A percentile compares a stretch with the other conserved stretches of the same genome.
Evolutionary conservation across 495 filamentous ascomycete genomes (phyloP).

Genomic region (Aspergillus asperescens): DNA sequence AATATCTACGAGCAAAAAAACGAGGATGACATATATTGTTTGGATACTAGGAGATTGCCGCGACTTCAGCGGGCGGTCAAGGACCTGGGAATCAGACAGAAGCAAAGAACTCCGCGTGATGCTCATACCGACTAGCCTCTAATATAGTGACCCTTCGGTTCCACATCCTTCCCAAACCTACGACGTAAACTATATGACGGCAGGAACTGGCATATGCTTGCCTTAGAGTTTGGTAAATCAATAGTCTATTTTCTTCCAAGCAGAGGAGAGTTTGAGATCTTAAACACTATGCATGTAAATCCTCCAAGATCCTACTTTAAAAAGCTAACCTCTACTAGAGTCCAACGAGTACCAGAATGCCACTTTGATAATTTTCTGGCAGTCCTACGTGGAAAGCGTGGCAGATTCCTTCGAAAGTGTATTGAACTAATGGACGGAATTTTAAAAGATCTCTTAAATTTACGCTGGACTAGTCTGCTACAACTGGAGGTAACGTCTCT

Average conservation of each 20-base stretch:
- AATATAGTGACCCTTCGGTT: neutral
- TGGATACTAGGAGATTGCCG: no score
- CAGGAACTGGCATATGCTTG: conserved; percentile 4
- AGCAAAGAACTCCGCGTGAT: no score
- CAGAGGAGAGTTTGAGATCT: conserved; percentile 1
- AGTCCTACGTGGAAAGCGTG: neutral
- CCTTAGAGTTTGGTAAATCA: conserved; percentile 2
- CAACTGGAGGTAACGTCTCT: neutral
- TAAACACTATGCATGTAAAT: neutral
- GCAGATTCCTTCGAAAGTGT: neutral
- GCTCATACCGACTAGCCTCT: no score
- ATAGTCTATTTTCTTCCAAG: conserved; percentile 5
- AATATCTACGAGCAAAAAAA: no score
- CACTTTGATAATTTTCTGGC: conserved; percentile 1
- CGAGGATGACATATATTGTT: no score
- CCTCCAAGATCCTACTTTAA: neutral
- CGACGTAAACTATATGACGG: neutral
- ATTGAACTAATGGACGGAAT: neutral
- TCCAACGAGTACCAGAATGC: neutral
- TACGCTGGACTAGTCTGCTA: conserved; percentile 12
- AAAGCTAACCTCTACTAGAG: neutral
- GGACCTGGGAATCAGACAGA: no score
- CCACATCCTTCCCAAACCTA: neutral
- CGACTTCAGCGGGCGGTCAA: no score
- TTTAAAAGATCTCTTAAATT: conserved; percentile 2